phyloP scores from a whole-genome alignment of 1,139 yeast species.

The Spathaspora sp. region DNA sequence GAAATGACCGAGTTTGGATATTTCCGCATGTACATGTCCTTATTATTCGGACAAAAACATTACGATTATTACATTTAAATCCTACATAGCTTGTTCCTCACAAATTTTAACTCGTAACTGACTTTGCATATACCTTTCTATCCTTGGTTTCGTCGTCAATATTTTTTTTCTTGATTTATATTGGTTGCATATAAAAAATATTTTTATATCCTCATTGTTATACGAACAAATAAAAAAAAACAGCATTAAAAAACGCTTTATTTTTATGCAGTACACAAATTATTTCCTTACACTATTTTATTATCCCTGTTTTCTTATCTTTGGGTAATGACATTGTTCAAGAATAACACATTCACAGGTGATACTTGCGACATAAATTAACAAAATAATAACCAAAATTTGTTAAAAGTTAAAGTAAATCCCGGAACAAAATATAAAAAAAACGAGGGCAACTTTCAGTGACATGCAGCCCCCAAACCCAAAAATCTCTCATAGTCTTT shows the following conservation, averaged over 20 bases:
- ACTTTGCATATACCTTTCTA: background rate
- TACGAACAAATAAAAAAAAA: background rate
- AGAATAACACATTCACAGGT: background rate
- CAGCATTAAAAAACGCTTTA: background rate
- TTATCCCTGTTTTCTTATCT: background rate
- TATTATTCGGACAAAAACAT: too few species aligned
- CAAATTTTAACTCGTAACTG: too few species aligned
- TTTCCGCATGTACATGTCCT: too few species aligned
- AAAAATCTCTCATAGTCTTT: background rate
- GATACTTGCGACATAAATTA: too few species aligned
- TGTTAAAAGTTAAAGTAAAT: too few species aligned
- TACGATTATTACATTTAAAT: too few species aligned
- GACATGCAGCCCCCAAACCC: constrained; percentile 1
- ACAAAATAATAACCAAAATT: too few species aligned
- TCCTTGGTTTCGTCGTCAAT: background rate
- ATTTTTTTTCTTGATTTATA: background rate
- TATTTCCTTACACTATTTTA: background rate
- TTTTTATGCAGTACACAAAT: background rate
- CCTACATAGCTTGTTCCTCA: too few species aligned
- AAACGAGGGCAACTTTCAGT: background rate
- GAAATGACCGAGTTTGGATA: background rate
- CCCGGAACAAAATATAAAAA: background rate
- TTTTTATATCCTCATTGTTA: background rate
- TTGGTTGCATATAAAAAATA: background rate
- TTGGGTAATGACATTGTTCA: background rate